Conservation (phyloP, 2,329 filamentous ascomycete species). For the Neocatenulostroma microsporum region DNA sequence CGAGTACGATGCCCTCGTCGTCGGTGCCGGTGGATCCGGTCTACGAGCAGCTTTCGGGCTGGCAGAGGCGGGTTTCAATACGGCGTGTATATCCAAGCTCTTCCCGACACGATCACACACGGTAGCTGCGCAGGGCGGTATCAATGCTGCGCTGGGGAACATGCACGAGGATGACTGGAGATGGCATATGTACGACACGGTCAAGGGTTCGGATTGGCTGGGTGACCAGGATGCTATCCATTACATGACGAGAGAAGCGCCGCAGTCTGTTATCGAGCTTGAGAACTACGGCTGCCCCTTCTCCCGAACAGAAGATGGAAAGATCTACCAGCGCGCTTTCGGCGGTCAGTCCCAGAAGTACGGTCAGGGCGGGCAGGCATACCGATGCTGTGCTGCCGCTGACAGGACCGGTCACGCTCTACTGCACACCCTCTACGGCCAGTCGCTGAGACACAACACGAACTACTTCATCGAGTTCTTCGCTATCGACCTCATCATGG, state of each 20-base stretch:
- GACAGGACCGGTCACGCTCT: conserved; percentile 96
- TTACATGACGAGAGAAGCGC: conserved; percentile 96
- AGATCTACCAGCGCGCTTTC: conserved; percentile 97
- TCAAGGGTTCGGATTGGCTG: conserved; percentile 96
- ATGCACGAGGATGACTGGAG: conserved; percentile 99
- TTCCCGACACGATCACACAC: conserved; percentile 82
- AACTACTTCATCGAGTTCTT: conserved; percentile 99
- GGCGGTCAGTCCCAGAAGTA: conserved; percentile 93
- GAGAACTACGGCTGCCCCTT: conserved; percentile 98
- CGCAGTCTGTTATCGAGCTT: conserved; percentile 83
- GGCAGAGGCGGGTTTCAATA: conserved; percentile 83
- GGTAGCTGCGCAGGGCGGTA: conserved; percentile 67
- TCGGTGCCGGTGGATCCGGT: conserved; percentile 74
- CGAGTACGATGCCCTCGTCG: conserved; percentile 96
- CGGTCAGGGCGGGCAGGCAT: conserved; percentile 96
- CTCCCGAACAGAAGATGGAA: conserved; percentile 90
- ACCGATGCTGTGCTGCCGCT: conserved; percentile 91
- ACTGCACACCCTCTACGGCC: conserved; percentile 95
- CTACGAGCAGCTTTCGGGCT: conserved; percentile 78
- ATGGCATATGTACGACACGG: conserved; percentile 99
- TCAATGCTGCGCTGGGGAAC: conserved; percentile 83
- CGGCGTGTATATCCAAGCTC: conserved; percentile 76
- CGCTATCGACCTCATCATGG: conserved; percentile 93
- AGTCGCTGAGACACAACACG: conserved; percentile 93
- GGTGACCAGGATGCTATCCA: conserved; percentile 97